phyloP scores from a whole-genome alignment of 768 basidiomycete species.

The Mycena capillaripes region DNA sequence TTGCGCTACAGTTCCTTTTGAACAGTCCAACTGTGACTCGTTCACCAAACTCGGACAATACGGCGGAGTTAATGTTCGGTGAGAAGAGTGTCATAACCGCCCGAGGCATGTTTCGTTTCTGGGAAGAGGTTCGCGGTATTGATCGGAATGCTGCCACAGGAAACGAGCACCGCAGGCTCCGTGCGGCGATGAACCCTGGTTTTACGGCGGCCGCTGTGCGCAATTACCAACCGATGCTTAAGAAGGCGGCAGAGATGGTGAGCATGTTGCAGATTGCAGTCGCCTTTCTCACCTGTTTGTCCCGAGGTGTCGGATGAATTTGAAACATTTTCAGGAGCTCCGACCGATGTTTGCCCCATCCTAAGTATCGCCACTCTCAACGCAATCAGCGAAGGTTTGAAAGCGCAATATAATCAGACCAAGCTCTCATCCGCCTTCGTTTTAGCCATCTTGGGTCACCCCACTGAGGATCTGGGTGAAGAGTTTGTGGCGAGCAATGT shows the following conservation, averaged over 20 bases:
- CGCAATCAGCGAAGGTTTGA: conserved; percentile 6
- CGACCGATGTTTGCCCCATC: conserved; percentile 3
- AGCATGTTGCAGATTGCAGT: not conserved
- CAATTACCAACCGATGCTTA: not conserved
- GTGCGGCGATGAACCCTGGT: not conserved
- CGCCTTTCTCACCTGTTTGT: not conserved
- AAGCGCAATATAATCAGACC: not conserved
- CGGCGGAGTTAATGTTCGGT: conserved; percentile 1
- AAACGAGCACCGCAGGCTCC: not conserved
- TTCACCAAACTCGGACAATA: not conserved
- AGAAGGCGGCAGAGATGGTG: not conserved
- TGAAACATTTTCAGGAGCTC: not conserved
- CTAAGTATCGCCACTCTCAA: not conserved
- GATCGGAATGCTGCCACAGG: not conserved
- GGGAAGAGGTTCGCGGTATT: too few relatives aligned
- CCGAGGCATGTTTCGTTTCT: not conserved
- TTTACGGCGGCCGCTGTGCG: not conserved
- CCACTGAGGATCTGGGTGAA: not conserved
- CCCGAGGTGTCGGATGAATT: not conserved
- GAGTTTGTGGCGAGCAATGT: conserved; percentile 3
- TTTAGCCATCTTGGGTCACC: not conserved
- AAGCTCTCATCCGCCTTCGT: not conserved
- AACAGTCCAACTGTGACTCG: not conserved
- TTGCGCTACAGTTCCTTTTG: conserved; percentile 5
- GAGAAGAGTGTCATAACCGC: not conserved